These are phyloP conservation scores for Hippophae gyantsensis DNA, from an alignment of 306 rosid species.

Conservation along the genomic window DNA sequence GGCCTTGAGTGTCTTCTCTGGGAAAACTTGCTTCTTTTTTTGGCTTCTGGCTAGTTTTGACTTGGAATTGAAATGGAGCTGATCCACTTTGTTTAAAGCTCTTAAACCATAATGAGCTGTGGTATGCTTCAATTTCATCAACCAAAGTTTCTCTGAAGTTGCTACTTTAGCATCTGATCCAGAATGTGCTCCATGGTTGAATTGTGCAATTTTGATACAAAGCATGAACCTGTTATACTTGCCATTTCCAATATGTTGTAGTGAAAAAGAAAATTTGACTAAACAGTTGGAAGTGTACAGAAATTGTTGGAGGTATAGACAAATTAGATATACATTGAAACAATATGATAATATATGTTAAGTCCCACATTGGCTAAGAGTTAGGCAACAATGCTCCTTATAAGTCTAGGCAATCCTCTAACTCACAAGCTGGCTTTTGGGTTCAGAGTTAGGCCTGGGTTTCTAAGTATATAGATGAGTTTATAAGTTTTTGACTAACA, in stretches of 20 bases:
- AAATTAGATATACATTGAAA: too few species aligned
- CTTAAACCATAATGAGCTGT: conserved; percentile 40
- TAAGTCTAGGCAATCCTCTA: too few species aligned
- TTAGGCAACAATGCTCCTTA: too few species aligned
- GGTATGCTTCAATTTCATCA: conserved; percentile 14
- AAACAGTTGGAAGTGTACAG: not conserved
- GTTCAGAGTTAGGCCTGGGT: too few species aligned
- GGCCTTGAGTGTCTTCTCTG: conserved; percentile 17
- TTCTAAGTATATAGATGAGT: too few species aligned
- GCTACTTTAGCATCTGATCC: conserved; percentile 26
- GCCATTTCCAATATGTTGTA: conserved; percentile 32
- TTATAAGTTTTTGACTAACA: too few species aligned
- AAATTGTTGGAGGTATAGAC: too few species aligned
- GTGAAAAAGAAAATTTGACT: conserved; percentile 13
- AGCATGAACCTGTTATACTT: conserved; percentile 38
- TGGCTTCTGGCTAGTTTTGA: conserved; percentile 13
- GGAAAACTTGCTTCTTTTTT: conserved; percentile 16
- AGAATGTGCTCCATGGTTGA: conserved; percentile 13
- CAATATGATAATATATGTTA: too few species aligned
- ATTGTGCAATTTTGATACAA: conserved; percentile 30
- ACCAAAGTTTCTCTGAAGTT: conserved; percentile 16
- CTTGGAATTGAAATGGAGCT: conserved; percentile 21
- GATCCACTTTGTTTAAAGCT: conserved; percentile 43
- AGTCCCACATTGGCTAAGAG: too few species aligned
- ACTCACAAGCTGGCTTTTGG: too few species aligned